Evolutionary conservation across 495 filamentous ascomycete species (phyloP).

Genomic region (Polyplosphaeria fusca): DNA sequence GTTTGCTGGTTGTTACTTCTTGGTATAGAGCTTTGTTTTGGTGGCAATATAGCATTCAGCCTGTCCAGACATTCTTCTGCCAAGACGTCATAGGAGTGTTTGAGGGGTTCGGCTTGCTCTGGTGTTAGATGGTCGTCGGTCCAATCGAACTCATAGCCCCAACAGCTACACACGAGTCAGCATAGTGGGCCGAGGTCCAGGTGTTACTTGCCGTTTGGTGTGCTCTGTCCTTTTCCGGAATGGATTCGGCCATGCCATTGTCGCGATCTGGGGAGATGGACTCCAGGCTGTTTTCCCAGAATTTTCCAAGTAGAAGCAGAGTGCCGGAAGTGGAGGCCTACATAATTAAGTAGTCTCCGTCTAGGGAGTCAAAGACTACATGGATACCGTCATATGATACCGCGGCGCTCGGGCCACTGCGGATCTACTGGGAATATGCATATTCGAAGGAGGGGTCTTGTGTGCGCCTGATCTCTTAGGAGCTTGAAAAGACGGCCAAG

Average conservation of each 20-base stretch:
- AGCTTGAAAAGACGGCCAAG: too few species aligned
- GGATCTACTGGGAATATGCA: neutral
- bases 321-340: too few species aligned
- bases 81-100: slow-evolving; percentile 63
- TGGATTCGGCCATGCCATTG: slow-evolving; percentile 27
- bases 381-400: slow-evolving; percentile 14
- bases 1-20: slow-evolving; percentile 31
- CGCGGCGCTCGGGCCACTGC: slow-evolving; percentile 8
- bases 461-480: too few species aligned
- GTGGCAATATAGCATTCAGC: slow-evolving; percentile 56
- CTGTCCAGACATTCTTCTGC: slow-evolving; percentile 62
- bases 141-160: slow-evolving; percentile 70
- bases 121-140: slow-evolving; percentile 61
- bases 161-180: slow-evolving; percentile 43
- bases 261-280: too few species aligned
- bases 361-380: neutral
- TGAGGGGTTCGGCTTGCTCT: slow-evolving; percentile 60
- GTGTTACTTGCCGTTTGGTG: slow-evolving; percentile 35
- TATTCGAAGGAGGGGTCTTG: neutral
- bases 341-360: neutral
- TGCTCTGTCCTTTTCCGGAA: slow-evolving; percentile 38
- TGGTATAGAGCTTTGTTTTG: slow-evolving; percentile 35
- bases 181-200: neutral
- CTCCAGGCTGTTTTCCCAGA: too few species aligned
- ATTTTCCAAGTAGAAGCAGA: too few species aligned